These are phyloP conservation scores for Silene latifolia DNA, from an alignment of 148 eudicot genomes.

Conservation along the genomic window DNA sequence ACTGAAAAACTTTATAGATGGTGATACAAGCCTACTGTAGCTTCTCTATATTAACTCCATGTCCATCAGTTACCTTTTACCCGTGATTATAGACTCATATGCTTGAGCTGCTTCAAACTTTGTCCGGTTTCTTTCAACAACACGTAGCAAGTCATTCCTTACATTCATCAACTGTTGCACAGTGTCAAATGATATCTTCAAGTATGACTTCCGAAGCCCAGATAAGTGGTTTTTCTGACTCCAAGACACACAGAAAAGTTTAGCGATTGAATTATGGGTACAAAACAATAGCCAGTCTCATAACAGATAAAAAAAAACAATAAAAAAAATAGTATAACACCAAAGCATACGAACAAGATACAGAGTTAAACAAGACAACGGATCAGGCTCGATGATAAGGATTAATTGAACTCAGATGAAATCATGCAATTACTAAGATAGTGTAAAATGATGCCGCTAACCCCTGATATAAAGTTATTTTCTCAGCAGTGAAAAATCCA, in stretches of 20 bases:
- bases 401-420: slow-evolving; percentile 6
- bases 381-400: neutral
- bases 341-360: neutral
- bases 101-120: slow-evolving; percentile 87
- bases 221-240: slow-evolving; percentile 94
- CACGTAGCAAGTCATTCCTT: slow-evolving; percentile 73
- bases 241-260: slow-evolving; percentile 2
- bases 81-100: slow-evolving; percentile 76
- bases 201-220: slow-evolving; percentile 74
- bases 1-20: neutral
- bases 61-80: slow-evolving; percentile 51
- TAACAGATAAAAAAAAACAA: neutral
- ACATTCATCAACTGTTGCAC: slow-evolving; percentile 91
- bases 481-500: neutral
- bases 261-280: neutral
- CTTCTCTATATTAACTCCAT: neutral
- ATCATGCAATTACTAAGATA: neutral
- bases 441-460: neutral
- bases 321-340: neutral
- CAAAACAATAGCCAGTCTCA: neutral
- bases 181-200: slow-evolving; percentile 91
- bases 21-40: neutral
- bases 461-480: neutral
- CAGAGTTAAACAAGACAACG: neutral
- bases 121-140: slow-evolving; percentile 81